phyloP scores from a whole-genome alignment of 768 basidiomycete genomes.

The Cubamyces sp. region DNA sequence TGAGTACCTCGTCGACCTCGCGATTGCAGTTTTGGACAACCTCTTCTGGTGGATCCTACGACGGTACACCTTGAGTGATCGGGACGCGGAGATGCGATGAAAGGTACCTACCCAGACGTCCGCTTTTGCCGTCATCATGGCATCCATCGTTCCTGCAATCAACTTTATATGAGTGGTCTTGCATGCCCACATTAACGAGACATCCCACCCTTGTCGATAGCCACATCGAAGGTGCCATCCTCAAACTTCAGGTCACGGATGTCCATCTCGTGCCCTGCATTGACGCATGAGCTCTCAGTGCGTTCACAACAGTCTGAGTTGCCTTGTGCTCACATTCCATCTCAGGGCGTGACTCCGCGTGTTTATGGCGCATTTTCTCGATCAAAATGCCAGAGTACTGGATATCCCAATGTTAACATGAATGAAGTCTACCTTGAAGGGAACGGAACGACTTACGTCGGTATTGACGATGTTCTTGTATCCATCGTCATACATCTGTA shows the following conservation, averaged over 20 bases:
- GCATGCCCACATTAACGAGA: neutral
- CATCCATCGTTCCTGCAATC: slow-evolving; percentile 76
- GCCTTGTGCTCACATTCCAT: slow-evolving; percentile 65
- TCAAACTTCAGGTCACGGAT: slow-evolving; percentile 69
- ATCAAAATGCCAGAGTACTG: slow-evolving; percentile 80
- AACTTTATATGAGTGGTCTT: no score
- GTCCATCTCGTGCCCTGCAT: slow-evolving; percentile 83
- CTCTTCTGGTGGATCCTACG: slow-evolving; percentile 73
- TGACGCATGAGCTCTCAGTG: neutral
- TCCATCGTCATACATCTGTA: slow-evolving; percentile 85
- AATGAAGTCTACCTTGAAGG: neutral
- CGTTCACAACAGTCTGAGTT: neutral
- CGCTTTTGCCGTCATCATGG: slow-evolving; percentile 83
- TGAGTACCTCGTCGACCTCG: slow-evolving; percentile 77
- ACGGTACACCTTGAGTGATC: slow-evolving; percentile 1
- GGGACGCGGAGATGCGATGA: neutral
- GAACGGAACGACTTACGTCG: slow-evolving; percentile 54
- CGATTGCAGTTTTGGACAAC: slow-evolving; percentile 70
- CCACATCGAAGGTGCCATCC: slow-evolving; percentile 69
- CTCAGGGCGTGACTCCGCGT: slow-evolving; percentile 53
- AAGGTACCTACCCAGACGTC: slow-evolving; percentile 71
- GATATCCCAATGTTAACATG: neutral
- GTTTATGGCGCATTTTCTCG: slow-evolving; percentile 67
- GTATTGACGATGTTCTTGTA: slow-evolving; percentile 80
- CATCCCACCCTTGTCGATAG: slow-evolving; percentile 74